Conservation (phyloP, 176 grass and related monocot species). For the Musa acuminata region DNA sequence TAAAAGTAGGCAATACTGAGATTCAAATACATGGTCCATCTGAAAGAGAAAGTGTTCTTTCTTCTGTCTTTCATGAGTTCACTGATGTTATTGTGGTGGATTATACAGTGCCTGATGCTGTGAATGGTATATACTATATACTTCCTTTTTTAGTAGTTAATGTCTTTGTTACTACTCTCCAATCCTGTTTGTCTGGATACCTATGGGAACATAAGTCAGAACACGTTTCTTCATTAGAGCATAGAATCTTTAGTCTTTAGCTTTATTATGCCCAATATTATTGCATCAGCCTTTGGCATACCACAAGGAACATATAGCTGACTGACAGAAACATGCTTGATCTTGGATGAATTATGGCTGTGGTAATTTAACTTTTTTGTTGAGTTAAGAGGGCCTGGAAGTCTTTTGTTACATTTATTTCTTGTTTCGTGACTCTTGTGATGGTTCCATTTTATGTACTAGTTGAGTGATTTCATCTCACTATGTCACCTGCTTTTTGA, state of each 20-base stretch:
- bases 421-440: background rate
- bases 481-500: slow-evolving; percentile 1
- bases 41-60: slow-evolving; percentile 65
- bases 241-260: background rate
- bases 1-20: slow-evolving; percentile 40
- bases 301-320: background rate
- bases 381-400: background rate
- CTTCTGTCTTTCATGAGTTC: slow-evolving; percentile 47
- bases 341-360: background rate
- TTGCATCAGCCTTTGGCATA: background rate
- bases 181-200: background rate
- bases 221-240: background rate
- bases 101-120: slow-evolving; percentile 63
- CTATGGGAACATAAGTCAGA: background rate
- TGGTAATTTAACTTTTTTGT: background rate
- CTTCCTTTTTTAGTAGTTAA: slow-evolving; percentile 12
- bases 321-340: background rate
- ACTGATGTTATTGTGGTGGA: slow-evolving; percentile 82
- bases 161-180: slow-evolving; percentile 1
- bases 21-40: slow-evolving; percentile 59
- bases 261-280: background rate
- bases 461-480: slow-evolving; percentile 4
- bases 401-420: background rate
- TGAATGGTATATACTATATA: slow-evolving; percentile 53
- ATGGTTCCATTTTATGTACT: background rate